Conservation (phyloP, 192 early-diverging fungal genomes). For the Coemansia sp. region DNA sequence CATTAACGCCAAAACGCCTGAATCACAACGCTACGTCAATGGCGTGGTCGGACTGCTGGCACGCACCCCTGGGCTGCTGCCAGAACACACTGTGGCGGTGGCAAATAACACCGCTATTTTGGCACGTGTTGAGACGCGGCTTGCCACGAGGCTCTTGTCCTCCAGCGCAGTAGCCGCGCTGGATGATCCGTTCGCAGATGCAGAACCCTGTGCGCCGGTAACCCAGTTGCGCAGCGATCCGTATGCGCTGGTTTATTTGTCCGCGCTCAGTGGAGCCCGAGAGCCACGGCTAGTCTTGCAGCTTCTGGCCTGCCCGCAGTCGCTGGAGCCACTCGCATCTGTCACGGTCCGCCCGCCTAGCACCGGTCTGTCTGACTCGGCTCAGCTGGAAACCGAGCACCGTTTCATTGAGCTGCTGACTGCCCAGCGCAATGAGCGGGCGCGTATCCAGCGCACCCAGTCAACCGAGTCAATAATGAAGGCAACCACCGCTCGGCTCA, state of each 20-base stretch:
- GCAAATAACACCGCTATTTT: background rate
- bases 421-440: conserved; percentile 8
- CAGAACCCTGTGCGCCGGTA: background rate
- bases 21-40: conserved; percentile 25
- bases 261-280: background rate
- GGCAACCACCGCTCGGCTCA: background rate
- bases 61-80: no score
- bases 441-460: conserved; percentile 32
- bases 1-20: conserved; percentile 11
- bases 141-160: conserved; percentile 8
- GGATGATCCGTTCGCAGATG: conserved; percentile 15
- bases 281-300: conserved; percentile 22
- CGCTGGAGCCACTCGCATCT: conserved; percentile 6
- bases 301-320: conserved; percentile 11
- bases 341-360: background rate
- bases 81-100: background rate
- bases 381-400: conserved; percentile 5
- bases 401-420: conserved; percentile 25
- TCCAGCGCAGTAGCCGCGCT: background rate
- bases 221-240: background rate
- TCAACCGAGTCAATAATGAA: conserved; percentile 25
- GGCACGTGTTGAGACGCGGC: conserved; percentile 6
- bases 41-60: conserved; percentile 18
- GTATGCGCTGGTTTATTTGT: conserved; percentile 22
- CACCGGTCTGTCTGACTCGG: no score